Base-by-base conservation (phyloP, 164 flowering plant species). In the Umbellularia californica region DNA sequence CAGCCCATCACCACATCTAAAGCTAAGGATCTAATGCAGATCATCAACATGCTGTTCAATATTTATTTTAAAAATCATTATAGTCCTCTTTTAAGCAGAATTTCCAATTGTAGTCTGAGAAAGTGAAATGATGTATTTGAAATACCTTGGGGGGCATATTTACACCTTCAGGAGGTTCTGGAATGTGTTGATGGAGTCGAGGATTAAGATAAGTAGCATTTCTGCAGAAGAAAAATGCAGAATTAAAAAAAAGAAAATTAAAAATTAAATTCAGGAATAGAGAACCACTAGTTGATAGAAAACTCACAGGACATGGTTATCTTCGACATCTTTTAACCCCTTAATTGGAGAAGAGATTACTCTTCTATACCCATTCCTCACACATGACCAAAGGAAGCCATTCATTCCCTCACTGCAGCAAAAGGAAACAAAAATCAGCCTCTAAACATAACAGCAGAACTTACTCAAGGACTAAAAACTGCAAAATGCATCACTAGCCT, bases 381-480 rank as follows among this genome's bases (percentile, higher is more conserved):
- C 87, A 75, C 81, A 77, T 68, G 91, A 74, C 88, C 88, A 90
- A 58, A 95, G 79, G 67, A 52, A 95, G 65, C 99, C 99, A 84
- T 91, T 94, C 99, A 95, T 95, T 76, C 95, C 97, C 79, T 84
- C 91, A 77, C 99, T 95, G 90, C 64, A 84, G 63, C 51, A 80
- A 30, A 55, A 50, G 68, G 51, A 23, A 50, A 58, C 24, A 23
- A 70, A 50, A 71, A 76, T 27, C 65, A 28, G 23, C 50, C 15
- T 71, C 10, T n/a, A 67, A 17, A 58, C 3, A 23, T 33, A 68
- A 51, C 17, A 30, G 27, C 20, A 20, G 15, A 65, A 64, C 55
- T 25, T 30, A 77, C 11, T 63, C 20, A 74, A 33, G 65, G 30
- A 25, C 24, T 35, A 60, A n/a, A 67, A n/a, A 62, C 50, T 23